These are phyloP conservation scores for Alternaria infectoria DNA, from an alignment of 2,329 filamentous ascomycete species.

Conservation along the genomic window DNA sequence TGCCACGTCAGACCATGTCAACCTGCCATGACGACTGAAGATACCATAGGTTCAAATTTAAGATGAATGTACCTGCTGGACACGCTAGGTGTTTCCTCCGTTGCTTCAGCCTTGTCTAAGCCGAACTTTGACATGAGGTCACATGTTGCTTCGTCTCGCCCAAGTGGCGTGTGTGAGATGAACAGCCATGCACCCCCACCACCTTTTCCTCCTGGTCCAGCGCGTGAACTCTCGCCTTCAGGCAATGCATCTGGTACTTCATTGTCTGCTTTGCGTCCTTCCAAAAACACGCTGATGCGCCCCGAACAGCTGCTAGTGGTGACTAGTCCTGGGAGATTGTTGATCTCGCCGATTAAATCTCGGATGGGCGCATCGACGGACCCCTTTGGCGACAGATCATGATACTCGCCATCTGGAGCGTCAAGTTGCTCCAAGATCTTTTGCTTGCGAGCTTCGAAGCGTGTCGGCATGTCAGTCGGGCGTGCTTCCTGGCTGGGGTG, in stretches of 20 bases:
- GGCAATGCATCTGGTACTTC: conserved; percentile 5
- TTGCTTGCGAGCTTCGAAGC: conserved; percentile 65
- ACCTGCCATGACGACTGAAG: conserved; percentile 31
- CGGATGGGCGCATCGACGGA: conserved; percentile 81
- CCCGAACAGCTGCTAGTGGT: conserved; percentile 95
- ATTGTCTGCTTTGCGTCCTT: conserved; percentile 66
- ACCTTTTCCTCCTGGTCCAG: conserved; percentile 81
- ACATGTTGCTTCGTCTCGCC: conserved; percentile 15
- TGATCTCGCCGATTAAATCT: conserved; percentile 79
- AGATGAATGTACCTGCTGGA: conserved; percentile 70
- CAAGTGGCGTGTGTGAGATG: conserved; percentile 80
- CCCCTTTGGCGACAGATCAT: conserved; percentile 87
- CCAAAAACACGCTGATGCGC: conserved; percentile 83
- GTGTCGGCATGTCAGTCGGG: conserved; percentile 31
- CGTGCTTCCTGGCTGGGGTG: neutral
- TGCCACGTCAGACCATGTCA: conserved; percentile 25
- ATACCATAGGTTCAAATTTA: conserved; percentile 94
- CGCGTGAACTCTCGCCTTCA: conserved; percentile 47
- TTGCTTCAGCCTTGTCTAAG: conserved; percentile 35
- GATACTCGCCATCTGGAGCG: conserved; percentile 73
- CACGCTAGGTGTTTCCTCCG: conserved; percentile 7
- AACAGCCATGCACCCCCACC: conserved; percentile 80
- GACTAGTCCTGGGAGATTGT: conserved; percentile 74
- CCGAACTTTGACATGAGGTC: conserved; percentile 45
- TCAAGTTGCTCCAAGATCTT: conserved; percentile 75